phyloP scores from a whole-genome alignment of 345 rosid genomes.

The Lumnitzera racemosa region DNA sequence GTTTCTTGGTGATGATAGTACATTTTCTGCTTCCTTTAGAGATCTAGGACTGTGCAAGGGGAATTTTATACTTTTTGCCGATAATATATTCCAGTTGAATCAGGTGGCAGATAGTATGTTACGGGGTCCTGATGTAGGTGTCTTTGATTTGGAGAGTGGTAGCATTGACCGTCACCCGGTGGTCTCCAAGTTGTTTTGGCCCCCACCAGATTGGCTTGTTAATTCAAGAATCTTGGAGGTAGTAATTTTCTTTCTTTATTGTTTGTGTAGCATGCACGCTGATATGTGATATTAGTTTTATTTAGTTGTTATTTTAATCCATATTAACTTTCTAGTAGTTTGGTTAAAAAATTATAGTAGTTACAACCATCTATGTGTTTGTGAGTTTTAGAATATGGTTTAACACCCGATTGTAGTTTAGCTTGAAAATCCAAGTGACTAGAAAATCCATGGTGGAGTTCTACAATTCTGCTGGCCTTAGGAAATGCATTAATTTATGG shows the following conservation, averaged over 20 bases:
- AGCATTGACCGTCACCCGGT: constrained; percentile 34
- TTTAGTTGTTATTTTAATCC: not conserved
- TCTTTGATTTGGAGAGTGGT: constrained; percentile 57
- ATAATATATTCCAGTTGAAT: constrained; percentile 34
- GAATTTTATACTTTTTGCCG: constrained; percentile 52
- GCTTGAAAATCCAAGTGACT: too few species aligned
- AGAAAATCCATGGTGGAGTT: too few species aligned
- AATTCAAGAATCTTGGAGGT: constrained; percentile 35
- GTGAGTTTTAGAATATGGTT: too few species aligned
- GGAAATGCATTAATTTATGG: too few species aligned
- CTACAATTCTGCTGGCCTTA: too few species aligned
- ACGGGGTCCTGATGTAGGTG: constrained; percentile 43
- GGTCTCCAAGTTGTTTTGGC: constrained; percentile 71
- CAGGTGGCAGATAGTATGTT: constrained; percentile 26
- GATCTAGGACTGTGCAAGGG: constrained; percentile 46
- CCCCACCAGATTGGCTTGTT: constrained; percentile 65
- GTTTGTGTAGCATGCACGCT: not conserved
- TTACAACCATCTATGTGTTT: too few species aligned
- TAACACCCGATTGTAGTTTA: too few species aligned
- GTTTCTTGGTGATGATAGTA: constrained; percentile 85
- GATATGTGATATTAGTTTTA: not conserved
- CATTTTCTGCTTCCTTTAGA: constrained; percentile 49
- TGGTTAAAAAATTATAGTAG: too few species aligned
- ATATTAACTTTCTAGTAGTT: too few species aligned
- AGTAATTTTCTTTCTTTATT: constrained; percentile 3